Conservation (phyloP, 805 yeast genomes). For the Candida tammaniensis region DNA sequence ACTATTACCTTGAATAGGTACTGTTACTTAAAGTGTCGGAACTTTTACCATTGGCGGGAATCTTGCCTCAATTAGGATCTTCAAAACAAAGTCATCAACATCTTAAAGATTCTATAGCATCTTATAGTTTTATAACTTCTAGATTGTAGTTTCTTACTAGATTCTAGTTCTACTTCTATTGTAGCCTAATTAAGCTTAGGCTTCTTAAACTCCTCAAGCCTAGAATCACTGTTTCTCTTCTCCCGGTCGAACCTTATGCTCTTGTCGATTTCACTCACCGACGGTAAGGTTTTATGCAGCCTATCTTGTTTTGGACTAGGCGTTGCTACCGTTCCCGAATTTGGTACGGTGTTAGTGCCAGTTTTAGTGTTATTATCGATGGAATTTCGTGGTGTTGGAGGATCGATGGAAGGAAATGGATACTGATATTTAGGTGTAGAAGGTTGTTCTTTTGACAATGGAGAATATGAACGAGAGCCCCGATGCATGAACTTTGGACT, state of each 20-base stretch:
- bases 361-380: constrained; percentile 6
- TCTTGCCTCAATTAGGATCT: too few relatives aligned
- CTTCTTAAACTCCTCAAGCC: constrained; percentile 6
- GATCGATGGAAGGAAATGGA: constrained; percentile 11
- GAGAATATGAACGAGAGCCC: constrained; percentile 11
- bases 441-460: constrained; percentile 10
- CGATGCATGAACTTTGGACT: constrained; percentile 3
- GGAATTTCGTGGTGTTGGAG: constrained; percentile 14
- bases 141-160: too few relatives aligned
- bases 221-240: constrained; percentile 10
- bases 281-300: constrained; percentile 27
- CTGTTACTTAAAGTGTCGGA: too few relatives aligned
- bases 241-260: constrained; percentile 19
- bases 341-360: constrained; percentile 5
- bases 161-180: too few relatives aligned
- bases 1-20: too few relatives aligned
- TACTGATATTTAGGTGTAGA: constrained; percentile 3
- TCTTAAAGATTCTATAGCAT: too few relatives aligned
- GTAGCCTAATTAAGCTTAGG: background rate
- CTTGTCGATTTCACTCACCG: constrained; percentile 36
- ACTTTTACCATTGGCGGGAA: too few relatives aligned
- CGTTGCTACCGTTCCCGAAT: too few relatives aligned
- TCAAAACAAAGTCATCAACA: too few relatives aligned
- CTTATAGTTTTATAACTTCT: too few relatives aligned
- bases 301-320: constrained; percentile 2